Percentiles rank a stretch among this genome's conserved stretches.
phyloP scores from a whole-genome alignment of 805 yeast genomes.

The Wickerhamomyces kurtzmanii region DNA sequence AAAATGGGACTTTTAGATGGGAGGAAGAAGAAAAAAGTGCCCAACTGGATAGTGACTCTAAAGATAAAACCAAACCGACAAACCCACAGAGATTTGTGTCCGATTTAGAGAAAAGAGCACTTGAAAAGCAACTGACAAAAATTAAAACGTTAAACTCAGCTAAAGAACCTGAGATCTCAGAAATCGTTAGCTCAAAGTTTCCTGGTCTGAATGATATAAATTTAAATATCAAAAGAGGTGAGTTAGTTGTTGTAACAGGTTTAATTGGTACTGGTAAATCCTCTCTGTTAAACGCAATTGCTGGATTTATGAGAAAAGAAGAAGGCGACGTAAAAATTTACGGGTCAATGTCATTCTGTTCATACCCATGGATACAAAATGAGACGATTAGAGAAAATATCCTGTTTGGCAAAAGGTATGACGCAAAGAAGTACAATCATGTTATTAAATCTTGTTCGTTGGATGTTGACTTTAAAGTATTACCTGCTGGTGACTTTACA shows the following conservation, averaged over 20 bases:
- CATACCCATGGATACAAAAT: conserved; percentile 80
- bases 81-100: no score
- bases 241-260: conserved; percentile 70
- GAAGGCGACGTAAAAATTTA: conserved; percentile 40
- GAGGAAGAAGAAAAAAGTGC: conserved; percentile 25
- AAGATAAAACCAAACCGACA: conserved; percentile 6
- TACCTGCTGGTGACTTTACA: conserved; percentile 70
- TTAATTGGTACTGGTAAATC: conserved; percentile 78
- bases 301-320: conserved; percentile 58
- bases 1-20: conserved; percentile 48
- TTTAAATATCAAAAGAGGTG: conserved; percentile 48
- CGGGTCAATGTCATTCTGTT: conserved; percentile 46
- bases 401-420: conserved; percentile 49
- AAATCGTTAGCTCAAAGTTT: conserved; percentile 8
- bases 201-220: conserved; percentile 40
- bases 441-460: conserved; percentile 61
- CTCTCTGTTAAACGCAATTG: conserved; percentile 57
- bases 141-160: conserved; percentile 1
- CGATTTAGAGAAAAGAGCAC: conserved; percentile 1
- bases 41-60: no score
- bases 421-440: conserved; percentile 37
- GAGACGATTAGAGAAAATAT: conserved; percentile 71
- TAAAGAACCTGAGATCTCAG: neutral
- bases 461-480: conserved; percentile 48
- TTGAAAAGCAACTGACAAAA: conserved; percentile 1